These are phyloP conservation scores for Zalerion maritima DNA, from an alignment of 495 filamentous ascomycete genomes.

Conservation along the genomic window DNA sequence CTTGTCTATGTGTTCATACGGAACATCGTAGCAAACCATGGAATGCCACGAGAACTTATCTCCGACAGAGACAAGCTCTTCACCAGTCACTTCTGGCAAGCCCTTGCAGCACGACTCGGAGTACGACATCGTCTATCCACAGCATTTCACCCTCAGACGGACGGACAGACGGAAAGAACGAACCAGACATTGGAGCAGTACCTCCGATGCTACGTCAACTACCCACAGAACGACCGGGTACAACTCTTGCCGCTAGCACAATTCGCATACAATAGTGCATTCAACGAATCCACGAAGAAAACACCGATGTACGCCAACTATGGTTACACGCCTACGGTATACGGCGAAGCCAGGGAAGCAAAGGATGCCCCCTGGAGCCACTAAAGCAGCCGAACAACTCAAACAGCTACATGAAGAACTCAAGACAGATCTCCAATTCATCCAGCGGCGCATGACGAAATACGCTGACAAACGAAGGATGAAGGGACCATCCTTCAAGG, in stretches of 20 bases:
- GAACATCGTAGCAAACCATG: too few species aligned
- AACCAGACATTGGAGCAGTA: constrained; percentile 13
- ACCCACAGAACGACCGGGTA: constrained; percentile 10
- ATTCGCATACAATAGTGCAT: constrained; percentile 5
- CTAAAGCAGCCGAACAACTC: constrained; percentile 2
- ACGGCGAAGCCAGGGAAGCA: constrained; percentile 4
- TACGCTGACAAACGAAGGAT: constrained; percentile 11
- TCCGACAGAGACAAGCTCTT: constrained; percentile 6
- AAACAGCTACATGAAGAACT: constrained; percentile 9
- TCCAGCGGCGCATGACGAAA: constrained; percentile 5
- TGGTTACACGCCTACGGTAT: constrained; percentile 2
- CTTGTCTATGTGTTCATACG: too few species aligned
- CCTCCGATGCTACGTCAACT: constrained; percentile 9
- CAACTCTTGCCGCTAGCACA: constrained; percentile 8
- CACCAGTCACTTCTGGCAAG: constrained; percentile 4
- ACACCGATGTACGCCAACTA: constrained; percentile 4
- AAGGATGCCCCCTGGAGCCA: constrained; percentile 5
- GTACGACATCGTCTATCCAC: constrained; percentile 5
- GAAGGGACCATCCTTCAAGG: constrained; percentile 12
- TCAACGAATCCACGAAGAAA: constrained; percentile 1
- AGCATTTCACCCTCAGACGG: constrained; percentile 2
- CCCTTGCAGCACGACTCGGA: neutral
- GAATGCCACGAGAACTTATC: constrained; percentile 2
- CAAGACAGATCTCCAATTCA: constrained; percentile 9
- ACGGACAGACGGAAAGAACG: constrained; percentile 6